Evolutionary conservation across 2,329 filamentous ascomycete genomes (phyloP).

Genomic region (Alternaria novae-zelandiae): DNA sequence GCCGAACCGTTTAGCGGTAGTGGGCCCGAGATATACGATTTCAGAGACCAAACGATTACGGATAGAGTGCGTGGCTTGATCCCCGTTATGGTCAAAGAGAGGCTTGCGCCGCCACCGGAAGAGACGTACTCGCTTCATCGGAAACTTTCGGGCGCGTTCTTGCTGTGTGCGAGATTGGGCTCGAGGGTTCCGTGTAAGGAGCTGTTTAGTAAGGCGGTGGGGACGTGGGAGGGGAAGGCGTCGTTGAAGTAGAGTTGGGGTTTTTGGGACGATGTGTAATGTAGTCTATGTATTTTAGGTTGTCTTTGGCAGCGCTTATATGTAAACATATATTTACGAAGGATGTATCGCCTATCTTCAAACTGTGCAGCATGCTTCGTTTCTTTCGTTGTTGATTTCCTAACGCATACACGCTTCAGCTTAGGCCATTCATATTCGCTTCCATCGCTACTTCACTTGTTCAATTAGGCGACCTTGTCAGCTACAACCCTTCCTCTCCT

Average conservation of each 20-base stretch:
- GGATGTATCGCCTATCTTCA: neutral
- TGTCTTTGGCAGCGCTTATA: neutral
- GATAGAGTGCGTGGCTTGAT: conserved; percentile 88
- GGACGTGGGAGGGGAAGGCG: conserved; percentile 39
- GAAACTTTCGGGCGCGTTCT: conserved; percentile 92
- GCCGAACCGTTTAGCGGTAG: conserved; percentile 81
- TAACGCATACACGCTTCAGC: neutral
- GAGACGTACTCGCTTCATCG: conserved; percentile 96
- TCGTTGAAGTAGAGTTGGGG: conserved; percentile 9
- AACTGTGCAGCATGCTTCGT: neutral
- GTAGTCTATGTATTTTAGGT: neutral
- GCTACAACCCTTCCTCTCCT: neutral
- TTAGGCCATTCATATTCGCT: neutral
- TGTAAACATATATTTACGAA: neutral
- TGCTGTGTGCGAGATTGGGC: conserved; percentile 85
- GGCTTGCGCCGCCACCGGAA: conserved; percentile 89
- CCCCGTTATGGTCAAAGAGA: conserved; percentile 89
- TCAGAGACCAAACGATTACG: conserved; percentile 92
- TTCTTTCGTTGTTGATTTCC: no score
- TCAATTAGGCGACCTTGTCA: accelerated
- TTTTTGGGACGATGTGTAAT: neutral
- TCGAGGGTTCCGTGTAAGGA: conserved; percentile 82
- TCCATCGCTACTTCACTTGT: accelerated
- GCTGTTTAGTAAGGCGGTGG: conserved; percentile 70
- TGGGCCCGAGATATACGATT: conserved; percentile 90